Base-by-base conservation (phyloP, 352 stramenopile species). In the Phytophthora pisi region DNA sequence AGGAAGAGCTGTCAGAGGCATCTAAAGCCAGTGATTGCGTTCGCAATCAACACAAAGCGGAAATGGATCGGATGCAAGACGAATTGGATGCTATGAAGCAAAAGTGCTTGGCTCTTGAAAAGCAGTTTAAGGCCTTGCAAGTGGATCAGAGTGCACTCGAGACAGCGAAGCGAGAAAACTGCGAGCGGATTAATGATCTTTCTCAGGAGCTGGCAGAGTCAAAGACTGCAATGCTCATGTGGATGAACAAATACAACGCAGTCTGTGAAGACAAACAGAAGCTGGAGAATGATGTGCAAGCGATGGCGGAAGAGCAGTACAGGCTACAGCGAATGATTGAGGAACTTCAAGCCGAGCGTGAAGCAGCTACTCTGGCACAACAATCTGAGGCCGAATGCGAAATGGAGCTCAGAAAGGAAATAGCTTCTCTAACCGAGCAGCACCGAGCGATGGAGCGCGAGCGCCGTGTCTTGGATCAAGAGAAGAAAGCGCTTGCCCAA, bases 171-270 rank as follows among this genome's bases (percentile, higher is more conserved):
- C 18, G 51, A 51, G 56, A 71, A 9, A 55, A 51, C 13, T 31
- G 34, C 16, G 65, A 70, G 7, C 60, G 47, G 23, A 56, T 64
- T 26, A 53, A 46, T 4, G 50, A 53, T 43, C 40, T 88, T 2
- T 68, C 23, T 2, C 61, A 86, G 26, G 79, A 91, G 26, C 40
- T 91, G n/a, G 54, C 61, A 2, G 77, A 86, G 20, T 69, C 73
- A 1, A 86, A 91, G 57, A 86, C 83, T 15, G 73, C 81, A 3
- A 79, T 90, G n/a, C 56, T 89, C 5, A 82, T 81, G 79, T 91
- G 82, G 82, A 89, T 88, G 77, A 88, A 62, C 72, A 88, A 89
- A 57, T 88, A 79, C 30, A 84, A 89, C 16, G 57, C 64, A 4
- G 34, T 77, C 1, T 63, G 54, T 6, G 73, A 84, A 43, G 69